Evolutionary conservation across 108 stramenopile species (phyloP).

Genomic region (Cyclotella baltica): DNA sequence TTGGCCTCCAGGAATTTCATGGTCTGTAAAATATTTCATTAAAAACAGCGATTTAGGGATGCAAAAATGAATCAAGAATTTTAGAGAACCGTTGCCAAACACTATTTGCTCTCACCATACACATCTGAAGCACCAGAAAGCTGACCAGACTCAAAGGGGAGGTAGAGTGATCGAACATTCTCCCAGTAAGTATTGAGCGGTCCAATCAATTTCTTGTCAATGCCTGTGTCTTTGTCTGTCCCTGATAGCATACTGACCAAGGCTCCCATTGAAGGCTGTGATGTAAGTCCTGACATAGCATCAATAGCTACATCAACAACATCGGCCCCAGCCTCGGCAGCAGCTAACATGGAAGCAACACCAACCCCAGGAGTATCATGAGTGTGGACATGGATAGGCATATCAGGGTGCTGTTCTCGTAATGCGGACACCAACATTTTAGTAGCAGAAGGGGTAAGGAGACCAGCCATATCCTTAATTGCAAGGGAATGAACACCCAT

Average conservation of each 20-base stretch:
- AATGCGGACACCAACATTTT: slow-evolving; percentile 70
- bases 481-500: slow-evolving; percentile 83
- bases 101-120: no score
- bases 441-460: slow-evolving; percentile 80
- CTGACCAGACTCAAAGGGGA: slow-evolving; percentile 95
- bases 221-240: slow-evolving; percentile 90
- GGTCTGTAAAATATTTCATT: slow-evolving; percentile 86
- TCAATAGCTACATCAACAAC: slow-evolving; percentile 94
- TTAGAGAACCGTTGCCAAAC: no score
- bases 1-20: slow-evolving; percentile 72
- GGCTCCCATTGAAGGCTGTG: slow-evolving; percentile 95
- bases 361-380: slow-evolving; percentile 96
- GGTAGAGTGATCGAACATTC: slow-evolving; percentile 84
- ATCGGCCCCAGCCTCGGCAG: slow-evolving; percentile 94
- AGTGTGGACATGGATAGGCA: slow-evolving; percentile 97
- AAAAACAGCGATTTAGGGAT: slow-evolving; percentile 76
- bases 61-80: no score
- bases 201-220: slow-evolving; percentile 70
- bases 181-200: slow-evolving; percentile 92
- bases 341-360: slow-evolving; percentile 94
- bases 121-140: slow-evolving; percentile 79
- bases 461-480: slow-evolving; percentile 90
- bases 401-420: slow-evolving; percentile 82
- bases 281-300: slow-evolving; percentile 94
- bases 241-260: slow-evolving; percentile 85